These are phyloP conservation scores for Globisporangium okanoganense DNA, from an alignment of 352 stramenopile genomes.

Conservation along the genomic window DNA sequence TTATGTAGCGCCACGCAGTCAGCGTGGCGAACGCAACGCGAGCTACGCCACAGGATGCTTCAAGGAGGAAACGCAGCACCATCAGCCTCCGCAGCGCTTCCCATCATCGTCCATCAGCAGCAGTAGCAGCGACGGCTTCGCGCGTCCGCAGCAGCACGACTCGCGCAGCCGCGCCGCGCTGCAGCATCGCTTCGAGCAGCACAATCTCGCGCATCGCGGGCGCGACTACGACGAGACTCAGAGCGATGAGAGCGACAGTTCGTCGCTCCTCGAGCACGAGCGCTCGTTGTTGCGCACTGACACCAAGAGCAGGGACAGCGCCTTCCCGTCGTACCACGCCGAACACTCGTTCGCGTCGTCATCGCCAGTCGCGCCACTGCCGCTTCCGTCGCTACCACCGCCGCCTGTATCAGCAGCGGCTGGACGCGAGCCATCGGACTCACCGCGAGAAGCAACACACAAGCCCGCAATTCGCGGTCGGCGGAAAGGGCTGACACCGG, in stretches of 20 bases:
- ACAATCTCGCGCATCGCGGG: not conserved
- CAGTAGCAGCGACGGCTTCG: not conserved
- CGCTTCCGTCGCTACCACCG: not conserved
- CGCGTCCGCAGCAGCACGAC: not conserved
- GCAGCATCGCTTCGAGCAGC: not conserved
- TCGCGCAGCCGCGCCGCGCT: not conserved
- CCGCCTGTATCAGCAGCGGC: not conserved
- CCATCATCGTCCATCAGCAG: not conserved
- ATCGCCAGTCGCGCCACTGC: not conserved
- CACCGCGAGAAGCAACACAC: not conserved
- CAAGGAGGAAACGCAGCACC: not conserved
- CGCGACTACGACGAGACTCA: not conserved
- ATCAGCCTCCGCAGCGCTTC: too few species aligned
- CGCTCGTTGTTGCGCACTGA: not conserved
- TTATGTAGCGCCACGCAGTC: not conserved
- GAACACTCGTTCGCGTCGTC: not conserved
- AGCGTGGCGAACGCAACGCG: not conserved
- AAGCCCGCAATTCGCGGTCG: not conserved
- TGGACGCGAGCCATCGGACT: not conserved
- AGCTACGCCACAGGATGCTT: not conserved
- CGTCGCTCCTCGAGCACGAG: not conserved
- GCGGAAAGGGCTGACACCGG: constrained; percentile 13
- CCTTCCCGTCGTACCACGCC: not conserved
- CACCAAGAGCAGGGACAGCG: not conserved
- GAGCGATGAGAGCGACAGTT: not conserved